Percentiles rank a stretch among this genome's conserved stretches.
phyloP scores from a whole-genome alignment of 2,329 filamentous ascomycete species.

The Rhinocladiella similis region DNA sequence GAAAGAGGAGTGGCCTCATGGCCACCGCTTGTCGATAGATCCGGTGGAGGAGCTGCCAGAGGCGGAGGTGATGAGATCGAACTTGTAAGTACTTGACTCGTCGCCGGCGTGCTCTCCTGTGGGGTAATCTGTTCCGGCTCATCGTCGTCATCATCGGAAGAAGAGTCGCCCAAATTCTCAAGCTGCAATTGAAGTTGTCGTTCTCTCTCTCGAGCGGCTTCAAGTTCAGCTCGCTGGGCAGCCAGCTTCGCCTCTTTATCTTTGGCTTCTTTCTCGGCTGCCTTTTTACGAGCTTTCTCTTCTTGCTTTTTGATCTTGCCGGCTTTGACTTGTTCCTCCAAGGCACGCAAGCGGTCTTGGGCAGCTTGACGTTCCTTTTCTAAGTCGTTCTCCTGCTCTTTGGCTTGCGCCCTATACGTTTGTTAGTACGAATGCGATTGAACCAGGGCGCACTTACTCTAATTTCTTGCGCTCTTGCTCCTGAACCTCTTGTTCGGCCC shows the following conservation, averaged over 20 bases:
- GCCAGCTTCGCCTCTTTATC: conserved; percentile 84
- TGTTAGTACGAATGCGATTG: conserved; percentile 29
- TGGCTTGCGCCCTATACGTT: conserved; percentile 66
- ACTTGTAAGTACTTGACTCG: conserved; percentile 53
- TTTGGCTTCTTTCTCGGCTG: conserved; percentile 79
- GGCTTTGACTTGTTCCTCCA: conserved; percentile 91
- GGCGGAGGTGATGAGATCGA: conserved; percentile 34
- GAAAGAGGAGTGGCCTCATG: conserved; percentile 52
- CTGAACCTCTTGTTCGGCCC: conserved; percentile 74
- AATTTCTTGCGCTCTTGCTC: conserved; percentile 71
- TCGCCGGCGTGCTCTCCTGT: conserved; percentile 59
- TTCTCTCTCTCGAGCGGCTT: conserved; percentile 86
- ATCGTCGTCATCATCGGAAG: conserved; percentile 74
- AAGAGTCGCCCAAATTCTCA: conserved; percentile 75
- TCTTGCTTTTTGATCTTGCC: conserved; percentile 96
- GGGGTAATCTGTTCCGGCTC: conserved; percentile 69
- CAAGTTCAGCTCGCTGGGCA: conserved; percentile 84
- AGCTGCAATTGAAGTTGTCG: conserved; percentile 85
- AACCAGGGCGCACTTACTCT: conserved; percentile 66
- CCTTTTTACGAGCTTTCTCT: conserved; percentile 90
- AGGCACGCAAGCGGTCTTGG: conserved; percentile 76
- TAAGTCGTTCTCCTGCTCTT: conserved; percentile 76
- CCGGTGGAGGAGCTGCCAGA: conserved; percentile 32
- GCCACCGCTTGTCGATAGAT: conserved; percentile 48
- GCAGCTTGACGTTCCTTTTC: conserved; percentile 77